Percentiles rank a stretch among this genome's conserved stretches.
Evolutionary conservation across 164 flowering plant species (phyloP).

Genomic region (Annona cherimola): DNA sequence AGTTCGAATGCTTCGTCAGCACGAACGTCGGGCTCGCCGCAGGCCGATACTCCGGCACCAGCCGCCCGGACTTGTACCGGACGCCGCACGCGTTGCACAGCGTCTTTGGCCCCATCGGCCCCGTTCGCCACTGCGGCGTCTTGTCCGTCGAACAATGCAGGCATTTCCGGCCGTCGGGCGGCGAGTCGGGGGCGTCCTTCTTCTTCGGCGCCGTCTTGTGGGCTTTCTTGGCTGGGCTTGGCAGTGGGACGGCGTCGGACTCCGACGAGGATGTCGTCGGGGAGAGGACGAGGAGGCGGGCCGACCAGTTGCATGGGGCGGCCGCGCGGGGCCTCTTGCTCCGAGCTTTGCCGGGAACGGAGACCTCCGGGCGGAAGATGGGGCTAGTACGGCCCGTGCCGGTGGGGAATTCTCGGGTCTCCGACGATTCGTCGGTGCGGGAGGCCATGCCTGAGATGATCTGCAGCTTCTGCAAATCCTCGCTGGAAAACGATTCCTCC

Average conservation of each 20-base stretch:
- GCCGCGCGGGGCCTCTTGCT: constrained; percentile 86
- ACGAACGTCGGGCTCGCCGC: constrained; percentile 88
- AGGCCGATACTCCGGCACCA: constrained; percentile 95
- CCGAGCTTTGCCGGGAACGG: constrained; percentile 82
- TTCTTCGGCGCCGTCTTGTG: constrained; percentile 26
- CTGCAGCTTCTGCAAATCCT: constrained; percentile 52
- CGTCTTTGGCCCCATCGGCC: constrained; percentile 94
- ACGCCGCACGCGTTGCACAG: constrained; percentile 96
- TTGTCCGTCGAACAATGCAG: constrained; percentile 79
- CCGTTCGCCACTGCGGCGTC: constrained; percentile 97
- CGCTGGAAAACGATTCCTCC: constrained; percentile 83
- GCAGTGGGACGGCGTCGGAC: constrained; percentile 5
- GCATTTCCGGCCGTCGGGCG: constrained; percentile 48
- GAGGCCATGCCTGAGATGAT: constrained; percentile 40
- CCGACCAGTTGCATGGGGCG: constrained; percentile 60
- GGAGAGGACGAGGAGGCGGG: constrained; percentile 53
- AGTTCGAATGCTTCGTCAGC: constrained; percentile 75
- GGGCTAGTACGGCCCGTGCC: constrained; percentile 18
- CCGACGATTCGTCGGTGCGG: constrained; percentile 18
- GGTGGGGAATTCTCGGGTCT: constrained; percentile 14
- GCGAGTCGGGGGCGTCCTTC: constrained; percentile 10
- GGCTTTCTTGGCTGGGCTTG: constrained; percentile 13
- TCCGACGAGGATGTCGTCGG: constrained; percentile 28
- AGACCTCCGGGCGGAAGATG: constrained; percentile 37
- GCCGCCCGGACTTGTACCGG: constrained; percentile 88